These are phyloP conservation scores for Conticribra guillardii DNA, from an alignment of 108 stramenopile species.

Conservation along the genomic window DNA sequence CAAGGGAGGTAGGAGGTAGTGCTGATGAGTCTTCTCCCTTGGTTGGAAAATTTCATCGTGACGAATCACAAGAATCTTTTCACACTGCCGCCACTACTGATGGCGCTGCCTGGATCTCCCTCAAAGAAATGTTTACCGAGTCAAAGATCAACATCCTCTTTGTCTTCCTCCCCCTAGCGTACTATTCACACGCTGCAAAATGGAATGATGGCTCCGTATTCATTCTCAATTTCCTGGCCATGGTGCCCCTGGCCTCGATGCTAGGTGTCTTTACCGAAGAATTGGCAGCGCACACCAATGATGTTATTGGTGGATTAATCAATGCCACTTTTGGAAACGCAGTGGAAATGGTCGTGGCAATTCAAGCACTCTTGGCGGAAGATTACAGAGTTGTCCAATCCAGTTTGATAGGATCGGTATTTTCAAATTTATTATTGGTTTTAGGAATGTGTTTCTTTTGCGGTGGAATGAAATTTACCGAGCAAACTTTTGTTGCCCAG, in stretches of 20 bases:
- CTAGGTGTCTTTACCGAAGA: slow-evolving; percentile 97
- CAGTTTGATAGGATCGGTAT: slow-evolving; percentile 95
- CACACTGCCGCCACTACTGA: not conserved
- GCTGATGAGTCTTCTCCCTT: not conserved
- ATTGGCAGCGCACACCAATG: slow-evolving; percentile 94
- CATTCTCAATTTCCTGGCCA: slow-evolving; percentile 90
- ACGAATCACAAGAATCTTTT: not conserved
- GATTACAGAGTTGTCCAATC: slow-evolving; percentile 94
- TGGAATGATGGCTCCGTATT: slow-evolving; percentile 81
- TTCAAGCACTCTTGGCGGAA: slow-evolving; percentile 78
- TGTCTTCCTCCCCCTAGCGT: slow-evolving; percentile 69
- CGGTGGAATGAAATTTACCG: slow-evolving; percentile 88
- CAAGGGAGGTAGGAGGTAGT: not conserved
- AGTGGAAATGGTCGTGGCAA: slow-evolving; percentile 91
- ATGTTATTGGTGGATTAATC: slow-evolving; percentile 93
- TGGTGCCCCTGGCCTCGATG: slow-evolving; percentile 92
- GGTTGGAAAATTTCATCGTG: not conserved
- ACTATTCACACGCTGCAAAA: slow-evolving; percentile 46
- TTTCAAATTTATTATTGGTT: slow-evolving; percentile 94
- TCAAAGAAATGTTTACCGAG: slow-evolving; percentile 55
- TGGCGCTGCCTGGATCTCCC: slow-evolving; percentile 25
- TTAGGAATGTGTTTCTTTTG: slow-evolving; percentile 96
- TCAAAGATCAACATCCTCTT: slow-evolving; percentile 75
- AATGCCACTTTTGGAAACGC: slow-evolving; percentile 99
- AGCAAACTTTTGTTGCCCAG: slow-evolving; percentile 86